Evolutionary conservation across 768 basidiomycete genomes (phyloP), one percentile per base, ranked within the genome.

Genomic region (Naganishia friedmannii): DNA sequence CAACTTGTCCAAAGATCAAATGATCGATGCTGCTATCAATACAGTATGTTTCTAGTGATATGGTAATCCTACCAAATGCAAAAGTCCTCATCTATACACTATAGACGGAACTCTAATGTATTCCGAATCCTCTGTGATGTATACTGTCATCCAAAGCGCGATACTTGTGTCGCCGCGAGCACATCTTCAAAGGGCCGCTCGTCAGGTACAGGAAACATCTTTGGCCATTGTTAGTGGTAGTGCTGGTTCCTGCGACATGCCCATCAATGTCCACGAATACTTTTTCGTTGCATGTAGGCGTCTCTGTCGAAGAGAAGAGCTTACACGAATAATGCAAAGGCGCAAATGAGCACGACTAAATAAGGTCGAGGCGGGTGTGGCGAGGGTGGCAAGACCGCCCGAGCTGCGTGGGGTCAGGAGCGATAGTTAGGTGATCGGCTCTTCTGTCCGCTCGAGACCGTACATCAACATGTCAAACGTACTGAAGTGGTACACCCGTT

Each of bases 401-500:
- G 60, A 63, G 42, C 60, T 63, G 19, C 26, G 39, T 21, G 32
- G 23, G 17, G n/a, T n/a, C n/a, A n/a, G n/a, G 19, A 42, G 39
- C 9, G 39, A 31, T 39, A 15, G 29, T 46, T 5, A 45, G 42
- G 1, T 26, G 26, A 23, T 23, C 23, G 42, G 15, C 2, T 2
- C 7, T 42, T 2, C 37, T 23, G 42, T 23, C 13, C 42, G 42
- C 37, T 13, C n/a, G 23, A 26, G 12, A 28, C 21, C 1, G 4
- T 42, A 19, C 13, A 23, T 5, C 0, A 21, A 8, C 10, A 8
- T 12, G 1, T 28, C 42, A 45, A 15, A 42, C 68, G 34, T 51
- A 69, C 68, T 28, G 45, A 21, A 42, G 56, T 3, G 68, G 56
- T 8, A 46, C 32, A 17, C 39, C 68, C 17, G 86, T 84, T 53